Evolutionary conservation across 768 basidiomycete species (phyloP).

Genomic region (Phylloporus scabripes): DNA sequence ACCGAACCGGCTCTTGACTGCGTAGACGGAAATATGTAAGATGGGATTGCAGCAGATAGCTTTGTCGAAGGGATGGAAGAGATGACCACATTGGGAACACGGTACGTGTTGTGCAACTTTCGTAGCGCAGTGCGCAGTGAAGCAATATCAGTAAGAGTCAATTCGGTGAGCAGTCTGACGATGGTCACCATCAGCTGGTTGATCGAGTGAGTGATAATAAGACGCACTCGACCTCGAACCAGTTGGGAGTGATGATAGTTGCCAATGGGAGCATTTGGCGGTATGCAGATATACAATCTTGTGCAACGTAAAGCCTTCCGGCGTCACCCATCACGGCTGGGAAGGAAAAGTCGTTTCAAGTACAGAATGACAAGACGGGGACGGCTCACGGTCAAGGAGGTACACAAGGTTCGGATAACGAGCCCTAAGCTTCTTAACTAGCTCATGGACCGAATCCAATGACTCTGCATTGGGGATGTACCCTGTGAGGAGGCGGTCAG

Average conservation of each 20-base stretch:
- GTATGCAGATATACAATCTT: constrained; percentile 85
- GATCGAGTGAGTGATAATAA: background rate
- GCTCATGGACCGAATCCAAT: constrained; percentile 56
- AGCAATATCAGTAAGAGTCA: constrained; percentile 55
- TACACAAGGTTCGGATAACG: constrained; percentile 65
- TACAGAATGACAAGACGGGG: background rate
- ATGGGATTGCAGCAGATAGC: constrained; percentile 52
- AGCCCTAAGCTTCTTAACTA: constrained; percentile 56
- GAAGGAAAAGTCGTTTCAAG: background rate
- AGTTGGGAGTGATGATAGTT: constrained; percentile 94
- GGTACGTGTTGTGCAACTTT: constrained; percentile 69
- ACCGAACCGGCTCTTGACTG: background rate
- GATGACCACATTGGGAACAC: constrained; percentile 84
- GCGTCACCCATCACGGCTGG: constrained; percentile 93
- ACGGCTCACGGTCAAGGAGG: constrained; percentile 79
- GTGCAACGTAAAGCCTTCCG: constrained; percentile 81
- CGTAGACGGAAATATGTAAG: constrained; percentile 32
- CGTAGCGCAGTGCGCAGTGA: constrained; percentile 66
- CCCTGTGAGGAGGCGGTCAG: constrained; percentile 77
- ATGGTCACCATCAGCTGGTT: background rate
- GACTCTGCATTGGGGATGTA: constrained; percentile 86
- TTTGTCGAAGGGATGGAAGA: constrained; percentile 78
- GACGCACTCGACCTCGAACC: constrained; percentile 91
- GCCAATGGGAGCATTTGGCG: constrained; percentile 73
- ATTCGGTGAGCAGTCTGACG: constrained; percentile 67